Evolutionary conservation across 2,329 filamentous ascomycete species (phyloP), one percentile per base, ranked within the genome.

Genomic region (Beauveria sp.): DNA sequence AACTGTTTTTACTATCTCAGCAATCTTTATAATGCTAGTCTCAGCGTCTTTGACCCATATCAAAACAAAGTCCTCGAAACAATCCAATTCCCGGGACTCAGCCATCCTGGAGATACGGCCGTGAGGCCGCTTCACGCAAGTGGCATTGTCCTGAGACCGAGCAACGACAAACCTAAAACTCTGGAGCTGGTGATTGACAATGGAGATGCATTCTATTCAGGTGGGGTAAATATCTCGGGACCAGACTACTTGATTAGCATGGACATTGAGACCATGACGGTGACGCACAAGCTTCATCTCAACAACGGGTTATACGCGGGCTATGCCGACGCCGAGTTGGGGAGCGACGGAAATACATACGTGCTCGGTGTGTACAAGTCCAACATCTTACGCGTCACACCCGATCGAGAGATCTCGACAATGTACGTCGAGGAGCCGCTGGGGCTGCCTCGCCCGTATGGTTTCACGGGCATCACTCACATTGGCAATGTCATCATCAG

Each of bases 221-320:
- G 45, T 24, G 60, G 60, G 2, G 20, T 62, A 5, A 62, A 62
- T 22, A 54, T 62, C 24, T 62, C 60, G 2, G 60, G 60, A 5
- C 60, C 60, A 16, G 60, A 62, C 52, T 62, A 57, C n/a, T 45
- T 62, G 20, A 53, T 62, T 18, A 62, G 45, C 30, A 62, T 62
- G 60, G 46, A 57, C 7, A 38, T 62, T 24, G 30, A 30, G 3
- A 62, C 51, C 43, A 62, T 51, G 43, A 43, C 49, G 38, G 45
- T 62, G 30, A 56, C 53, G 20, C 24, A 49, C 30, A 46, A 57
- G 43, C 52, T 62, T 16, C 60, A 28, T 45, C 60, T 62, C 43
- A 62, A 62, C 60, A 62, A 62, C 42, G 60, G 60, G 14, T 22
- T 62, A 9, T 62, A 62, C n/a, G 60, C 60, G 10, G 60, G 60